Evolutionary conservation across 2,329 filamentous ascomycete genomes (phyloP).

Genomic region (Penicillium sp.): DNA sequence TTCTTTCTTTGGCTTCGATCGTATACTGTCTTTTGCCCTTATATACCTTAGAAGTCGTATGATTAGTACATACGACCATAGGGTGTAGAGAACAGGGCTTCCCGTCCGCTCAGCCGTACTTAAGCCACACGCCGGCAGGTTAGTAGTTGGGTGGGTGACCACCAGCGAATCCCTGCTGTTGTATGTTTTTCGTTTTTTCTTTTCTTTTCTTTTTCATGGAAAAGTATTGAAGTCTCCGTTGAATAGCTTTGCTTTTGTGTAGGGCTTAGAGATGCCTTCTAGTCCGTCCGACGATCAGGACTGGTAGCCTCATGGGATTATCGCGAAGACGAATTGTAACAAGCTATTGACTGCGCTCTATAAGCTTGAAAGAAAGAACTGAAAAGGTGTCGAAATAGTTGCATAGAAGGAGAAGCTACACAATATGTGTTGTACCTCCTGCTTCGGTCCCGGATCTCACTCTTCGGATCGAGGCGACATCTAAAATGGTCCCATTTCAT

Average conservation of each 20-base stretch:
- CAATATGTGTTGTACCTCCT: neutral
- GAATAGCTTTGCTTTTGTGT: conserved; percentile 22
- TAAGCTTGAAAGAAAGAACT: neutral
- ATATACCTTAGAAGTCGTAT: conserved; percentile 18
- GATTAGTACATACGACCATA: conserved; percentile 3
- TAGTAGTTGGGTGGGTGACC: too few relatives aligned
- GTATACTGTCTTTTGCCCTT: too few relatives aligned
- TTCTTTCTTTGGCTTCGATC: too few relatives aligned
- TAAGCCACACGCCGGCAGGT: too few relatives aligned
- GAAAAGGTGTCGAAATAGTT: neutral
- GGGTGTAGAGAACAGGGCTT: too few relatives aligned
- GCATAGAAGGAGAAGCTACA: neutral
- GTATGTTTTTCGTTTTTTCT: too few relatives aligned
- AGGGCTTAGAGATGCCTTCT: conserved; percentile 36
- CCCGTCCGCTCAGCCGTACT: too few relatives aligned
- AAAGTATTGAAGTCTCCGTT: too few relatives aligned
- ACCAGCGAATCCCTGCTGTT: too few relatives aligned
- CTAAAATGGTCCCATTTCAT: neutral
- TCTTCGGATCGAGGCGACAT: neutral
- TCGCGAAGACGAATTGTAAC: neutral
- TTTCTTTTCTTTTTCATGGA: conserved; percentile 11
- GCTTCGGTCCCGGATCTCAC: conserved; percentile 19
- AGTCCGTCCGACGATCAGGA: conserved; percentile 40
- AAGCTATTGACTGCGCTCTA: neutral
- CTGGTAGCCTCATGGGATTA: conserved; percentile 8